phyloP scores from a whole-genome alignment of 2,329 filamentous ascomycete species.

The Lecanosticta acicola region DNA sequence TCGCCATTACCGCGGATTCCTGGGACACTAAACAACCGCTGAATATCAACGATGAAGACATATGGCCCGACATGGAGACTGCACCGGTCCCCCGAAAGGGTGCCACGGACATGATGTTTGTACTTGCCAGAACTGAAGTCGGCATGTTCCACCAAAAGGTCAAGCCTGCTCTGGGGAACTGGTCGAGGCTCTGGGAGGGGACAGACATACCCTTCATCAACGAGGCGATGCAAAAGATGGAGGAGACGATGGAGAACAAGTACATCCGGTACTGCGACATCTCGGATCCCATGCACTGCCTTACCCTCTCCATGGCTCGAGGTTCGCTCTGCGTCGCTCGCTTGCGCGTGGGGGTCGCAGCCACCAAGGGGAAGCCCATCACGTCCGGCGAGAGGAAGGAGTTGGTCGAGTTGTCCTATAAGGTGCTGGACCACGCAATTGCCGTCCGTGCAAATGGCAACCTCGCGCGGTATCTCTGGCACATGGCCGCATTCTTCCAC shows the following conservation, averaged over 20 bases:
- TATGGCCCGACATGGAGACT: slow-evolving; percentile 41
- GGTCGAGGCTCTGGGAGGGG: slow-evolving; percentile 17
- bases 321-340: slow-evolving; percentile 41
- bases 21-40: slow-evolving; percentile 32
- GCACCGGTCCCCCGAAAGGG: slow-evolving; percentile 45
- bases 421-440: slow-evolving; percentile 40
- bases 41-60: slow-evolving; percentile 35
- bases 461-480: slow-evolving; percentile 47
- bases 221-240: slow-evolving; percentile 36
- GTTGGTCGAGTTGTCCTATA: slow-evolving; percentile 38
- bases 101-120: slow-evolving; percentile 50
- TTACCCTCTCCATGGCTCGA: slow-evolving; percentile 42
- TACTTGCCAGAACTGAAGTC: slow-evolving; percentile 39
- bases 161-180: slow-evolving; percentile 18
- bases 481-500: slow-evolving; percentile 48
- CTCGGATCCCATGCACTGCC: slow-evolving; percentile 39
- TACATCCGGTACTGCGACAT: slow-evolving; percentile 44
- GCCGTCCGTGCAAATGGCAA: slow-evolving; percentile 36
- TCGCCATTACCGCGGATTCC: slow-evolving; percentile 23
- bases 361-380: slow-evolving; percentile 27
- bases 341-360: slow-evolving; percentile 43
- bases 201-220: slow-evolving; percentile 18
- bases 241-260: slow-evolving; percentile 38
- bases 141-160: slow-evolving; percentile 36
- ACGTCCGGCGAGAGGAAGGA: slow-evolving; percentile 34